Percentiles rank a stretch among this genome's conserved stretches.
Conservation (phyloP, 2,329 filamentous ascomycete genomes). For the Neonectria neomacrospora region DNA sequence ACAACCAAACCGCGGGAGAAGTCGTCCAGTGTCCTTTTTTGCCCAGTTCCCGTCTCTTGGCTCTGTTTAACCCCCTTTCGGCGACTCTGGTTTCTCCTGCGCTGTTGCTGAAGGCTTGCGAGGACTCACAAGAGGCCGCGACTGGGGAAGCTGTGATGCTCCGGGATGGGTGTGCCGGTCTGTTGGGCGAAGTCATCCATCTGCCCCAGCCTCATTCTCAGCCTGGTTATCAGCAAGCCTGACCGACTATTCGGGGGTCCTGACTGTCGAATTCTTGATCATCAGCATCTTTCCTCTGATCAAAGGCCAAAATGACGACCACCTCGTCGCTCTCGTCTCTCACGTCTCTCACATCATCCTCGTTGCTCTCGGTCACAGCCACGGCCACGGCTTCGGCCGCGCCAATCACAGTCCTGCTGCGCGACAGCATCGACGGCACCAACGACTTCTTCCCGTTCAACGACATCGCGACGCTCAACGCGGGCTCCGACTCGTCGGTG, state of each 20-base stretch:
- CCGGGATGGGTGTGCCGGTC: slow-evolving; percentile 9
- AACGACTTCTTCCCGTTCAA: slow-evolving; percentile 53
- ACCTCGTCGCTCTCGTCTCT: slow-evolving; percentile 25
- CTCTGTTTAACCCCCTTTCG: not conserved
- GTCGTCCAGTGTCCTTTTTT: slow-evolving; percentile 1
- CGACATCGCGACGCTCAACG: slow-evolving; percentile 48
- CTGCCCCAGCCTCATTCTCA: slow-evolving; percentile 4
- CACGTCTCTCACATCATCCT: slow-evolving; percentile 21
- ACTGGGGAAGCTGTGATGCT: not conserved
- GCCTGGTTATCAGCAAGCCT: not conserved
- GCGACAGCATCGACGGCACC: slow-evolving; percentile 46
- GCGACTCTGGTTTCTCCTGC: not conserved
- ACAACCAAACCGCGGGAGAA: slow-evolving; percentile 6
- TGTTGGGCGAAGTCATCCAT: not conserved
- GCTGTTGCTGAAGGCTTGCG: not conserved
- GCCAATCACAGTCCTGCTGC: slow-evolving; percentile 46
- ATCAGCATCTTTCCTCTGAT: not conserved
- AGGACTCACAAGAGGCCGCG: not conserved
- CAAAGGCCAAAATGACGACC: slow-evolving; percentile 29
- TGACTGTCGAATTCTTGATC: not conserved
- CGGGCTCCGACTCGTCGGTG: slow-evolving; percentile 43
- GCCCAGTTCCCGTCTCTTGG: not conserved
- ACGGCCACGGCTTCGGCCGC: slow-evolving; percentile 39
- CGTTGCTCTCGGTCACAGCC: slow-evolving; percentile 25
- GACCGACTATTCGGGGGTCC: not conserved